Conservation (phyloP, 1,284 basidiomycete species). For the Xanthoconium separans region DNA sequence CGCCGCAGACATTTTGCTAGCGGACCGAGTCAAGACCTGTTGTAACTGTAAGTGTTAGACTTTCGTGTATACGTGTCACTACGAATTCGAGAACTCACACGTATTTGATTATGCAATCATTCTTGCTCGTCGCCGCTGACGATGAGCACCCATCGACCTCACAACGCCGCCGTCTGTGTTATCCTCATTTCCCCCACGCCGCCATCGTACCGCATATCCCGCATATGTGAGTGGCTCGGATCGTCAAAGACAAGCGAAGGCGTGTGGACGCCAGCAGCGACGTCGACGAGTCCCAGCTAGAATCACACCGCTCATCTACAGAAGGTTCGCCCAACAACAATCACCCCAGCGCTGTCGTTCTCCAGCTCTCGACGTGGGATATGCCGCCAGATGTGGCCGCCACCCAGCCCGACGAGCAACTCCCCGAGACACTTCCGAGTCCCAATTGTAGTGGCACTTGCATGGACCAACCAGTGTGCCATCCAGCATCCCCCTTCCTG, state of each 20-base stretch:
- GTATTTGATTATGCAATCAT: too few species aligned
- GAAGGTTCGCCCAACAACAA: too few species aligned
- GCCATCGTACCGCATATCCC: constrained; percentile 4
- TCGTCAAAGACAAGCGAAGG: too few species aligned
- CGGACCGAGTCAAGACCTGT: background rate
- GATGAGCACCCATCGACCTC: constrained; percentile 22
- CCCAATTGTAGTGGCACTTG: too few species aligned
- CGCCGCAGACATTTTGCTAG: background rate
- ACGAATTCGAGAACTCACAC: too few species aligned
- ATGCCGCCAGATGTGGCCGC: too few species aligned
- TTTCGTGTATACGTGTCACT: constrained; percentile 16
- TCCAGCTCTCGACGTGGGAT: constrained; percentile 23
- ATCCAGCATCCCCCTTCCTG: too few species aligned
- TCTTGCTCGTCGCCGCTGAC: constrained; percentile 13
- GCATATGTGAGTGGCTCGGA: background rate
- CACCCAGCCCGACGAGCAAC: too few species aligned
- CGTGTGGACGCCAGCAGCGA: background rate
- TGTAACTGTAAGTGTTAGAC: background rate
- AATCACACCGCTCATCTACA: too few species aligned
- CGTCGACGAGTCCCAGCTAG: background rate
- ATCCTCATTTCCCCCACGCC: background rate
- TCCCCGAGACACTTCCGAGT: too few species aligned
- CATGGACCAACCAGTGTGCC: background rate
- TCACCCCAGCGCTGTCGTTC: background rate
- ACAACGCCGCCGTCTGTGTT: background rate